These are phyloP conservation scores for Sphaerobolus stellatus DNA, from an alignment of 1,284 basidiomycete genomes.

Conservation along the genomic window DNA sequence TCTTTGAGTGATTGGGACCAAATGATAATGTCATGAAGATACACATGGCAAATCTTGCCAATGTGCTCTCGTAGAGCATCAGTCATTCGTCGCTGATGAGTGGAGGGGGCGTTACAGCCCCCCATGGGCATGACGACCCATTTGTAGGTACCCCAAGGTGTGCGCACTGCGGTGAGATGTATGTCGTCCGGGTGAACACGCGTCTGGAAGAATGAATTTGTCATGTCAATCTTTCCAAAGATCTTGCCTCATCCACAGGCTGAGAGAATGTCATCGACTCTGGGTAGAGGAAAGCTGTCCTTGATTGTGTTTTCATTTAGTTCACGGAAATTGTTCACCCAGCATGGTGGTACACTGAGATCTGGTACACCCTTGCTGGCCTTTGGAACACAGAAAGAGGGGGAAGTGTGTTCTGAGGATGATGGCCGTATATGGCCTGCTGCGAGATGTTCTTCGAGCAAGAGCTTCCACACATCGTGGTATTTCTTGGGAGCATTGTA, in stretches of 20 bases:
- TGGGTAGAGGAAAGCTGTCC: too few species aligned
- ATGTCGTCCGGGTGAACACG: conserved; percentile 34
- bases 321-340: conserved; percentile 42
- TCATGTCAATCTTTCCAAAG: conserved; percentile 40
- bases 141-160: too few species aligned
- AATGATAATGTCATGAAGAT: too few species aligned
- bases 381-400: too few species aligned
- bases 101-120: too few species aligned
- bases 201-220: too few species aligned
- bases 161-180: conserved; percentile 28
- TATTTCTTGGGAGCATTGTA: conserved; percentile 21
- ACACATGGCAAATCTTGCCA: too few species aligned
- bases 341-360: conserved; percentile 30
- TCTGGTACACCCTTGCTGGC: conserved; percentile 37
- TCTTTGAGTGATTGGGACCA: conserved; percentile 38
- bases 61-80: conserved; percentile 30
- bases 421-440: conserved; percentile 33
- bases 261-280: too few species aligned
- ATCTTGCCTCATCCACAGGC: too few species aligned
- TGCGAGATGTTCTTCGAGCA: conserved; percentile 28
- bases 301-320: conserved; percentile 38
- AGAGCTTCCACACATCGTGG: conserved; percentile 25
- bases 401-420: too few species aligned
- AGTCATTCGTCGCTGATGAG: too few species aligned
- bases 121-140: too few species aligned